Base-by-base conservation (phyloP, 2,329 filamentous ascomycete species). In the Talaromyces verruculosus region DNA sequence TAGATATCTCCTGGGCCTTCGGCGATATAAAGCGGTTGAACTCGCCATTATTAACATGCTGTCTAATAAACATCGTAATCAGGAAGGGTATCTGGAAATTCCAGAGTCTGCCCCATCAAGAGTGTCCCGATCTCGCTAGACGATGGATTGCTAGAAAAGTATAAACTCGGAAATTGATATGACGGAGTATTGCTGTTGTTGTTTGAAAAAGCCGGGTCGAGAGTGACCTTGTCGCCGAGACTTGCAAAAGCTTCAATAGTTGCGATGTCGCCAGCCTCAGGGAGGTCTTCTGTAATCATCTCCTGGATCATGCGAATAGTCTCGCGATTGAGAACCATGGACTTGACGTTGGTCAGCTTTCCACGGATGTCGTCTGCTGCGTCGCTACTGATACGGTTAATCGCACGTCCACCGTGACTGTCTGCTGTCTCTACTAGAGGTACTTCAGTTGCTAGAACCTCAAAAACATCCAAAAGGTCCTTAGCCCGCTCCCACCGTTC, bases 61-160 rank as follows among this genome's bases (percentile, higher is more conserved):
- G 39, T 41, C n/a, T 47, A 59, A 39, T 59, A 59, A 13, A 59
- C 37, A 39, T 59, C 55, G 55, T 59, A 59, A 15, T 41, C 55
- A 17, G 55, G 33, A 59, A 59, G 35, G 15, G 19, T 59, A 41
- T 28, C 35, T 25, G 55, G 35, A 59, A 59, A 59, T 6, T 59
- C 55, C 8, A 59, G 55, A 15, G 33, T 59, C 35, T 59, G 55
- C 8, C 55, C 55, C 19, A 59, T 59, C 19, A 59, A 28, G 25
- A 59, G 55, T 22, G 55, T 25, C n/a, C 55, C 55, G 8, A 59
- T 59, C 15, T 59, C 55, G 13, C 55, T 59, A 25, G 55, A 59
- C 8, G 33, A 30, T 10, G 47, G 35, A 41, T 59, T 59, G 10
- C 19, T 59, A 13, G 53, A 22, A 19, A 59, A 59, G 15, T 59